These are phyloP conservation scores for Rusavskia elegans DNA, from an alignment of 495 filamentous ascomycete species.

Conservation along the genomic window DNA sequence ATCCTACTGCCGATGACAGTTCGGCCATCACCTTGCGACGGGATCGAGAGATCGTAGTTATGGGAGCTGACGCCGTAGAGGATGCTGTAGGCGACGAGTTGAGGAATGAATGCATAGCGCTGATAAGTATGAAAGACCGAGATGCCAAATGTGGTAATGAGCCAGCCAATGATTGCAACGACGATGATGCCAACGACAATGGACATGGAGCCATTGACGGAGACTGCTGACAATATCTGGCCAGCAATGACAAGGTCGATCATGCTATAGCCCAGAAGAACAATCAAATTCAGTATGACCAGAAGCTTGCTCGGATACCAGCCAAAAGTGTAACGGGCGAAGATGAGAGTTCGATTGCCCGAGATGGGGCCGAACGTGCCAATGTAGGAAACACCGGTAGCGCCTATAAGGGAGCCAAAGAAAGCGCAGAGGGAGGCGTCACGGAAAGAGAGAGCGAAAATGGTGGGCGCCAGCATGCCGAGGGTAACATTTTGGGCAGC, in stretches of 20 bases:
- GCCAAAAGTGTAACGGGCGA: slow-evolving; percentile 59
- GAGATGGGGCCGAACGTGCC: slow-evolving; percentile 56
- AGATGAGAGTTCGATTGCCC: slow-evolving; percentile 52
- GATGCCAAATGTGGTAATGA: slow-evolving; percentile 59
- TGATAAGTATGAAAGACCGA: slow-evolving; percentile 56
- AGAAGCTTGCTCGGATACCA: slow-evolving; percentile 69
- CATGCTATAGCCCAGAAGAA: slow-evolving; percentile 55
- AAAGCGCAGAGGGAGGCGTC: slow-evolving; percentile 52
- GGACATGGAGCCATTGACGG: slow-evolving; percentile 39
- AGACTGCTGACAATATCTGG: slow-evolving; percentile 60
- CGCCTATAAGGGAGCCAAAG: slow-evolving; percentile 46
- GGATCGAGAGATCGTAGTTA: slow-evolving; percentile 41
- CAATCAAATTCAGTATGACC: slow-evolving; percentile 53
- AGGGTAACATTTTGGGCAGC: slow-evolving; percentile 63
- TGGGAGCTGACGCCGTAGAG: slow-evolving; percentile 49
- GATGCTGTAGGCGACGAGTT: slow-evolving; percentile 47
- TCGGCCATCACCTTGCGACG: slow-evolving; percentile 29
- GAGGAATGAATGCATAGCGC: slow-evolving; percentile 55
- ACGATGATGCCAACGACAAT: slow-evolving; percentile 57
- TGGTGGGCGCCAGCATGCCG: slow-evolving; percentile 52
- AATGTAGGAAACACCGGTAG: slow-evolving; percentile 46
- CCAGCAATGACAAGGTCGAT: slow-evolving; percentile 58
- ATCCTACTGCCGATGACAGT: slow-evolving; percentile 41
- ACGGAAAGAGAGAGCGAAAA: slow-evolving; percentile 51
- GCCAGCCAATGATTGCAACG: slow-evolving; percentile 47